A percentile compares a stretch with the other conserved stretches of the same genome.
These are phyloP conservation scores for Trichosporon faecale DNA, from an alignment of 1,284 basidiomycete species.

Conservation along the genomic window DNA sequence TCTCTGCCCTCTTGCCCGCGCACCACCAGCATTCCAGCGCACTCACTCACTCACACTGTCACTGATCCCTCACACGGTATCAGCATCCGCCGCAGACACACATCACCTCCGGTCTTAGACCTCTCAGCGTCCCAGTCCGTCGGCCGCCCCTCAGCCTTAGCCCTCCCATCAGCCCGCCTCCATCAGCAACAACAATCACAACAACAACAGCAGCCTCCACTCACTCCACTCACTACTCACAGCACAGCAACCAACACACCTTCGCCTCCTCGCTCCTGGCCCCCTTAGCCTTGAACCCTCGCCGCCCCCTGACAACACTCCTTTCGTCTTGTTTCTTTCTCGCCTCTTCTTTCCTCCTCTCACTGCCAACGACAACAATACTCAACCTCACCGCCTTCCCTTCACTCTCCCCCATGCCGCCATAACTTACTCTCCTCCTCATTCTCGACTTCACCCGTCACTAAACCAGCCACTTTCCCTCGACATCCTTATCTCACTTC, in stretches of 20 bases:
- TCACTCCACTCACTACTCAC: background rate
- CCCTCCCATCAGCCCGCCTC: background rate
- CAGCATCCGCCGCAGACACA: background rate
- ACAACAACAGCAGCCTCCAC: background rate
- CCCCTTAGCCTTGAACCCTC: background rate
- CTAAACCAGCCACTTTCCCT: background rate
- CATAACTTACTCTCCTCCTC: background rate
- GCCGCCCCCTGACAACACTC: background rate
- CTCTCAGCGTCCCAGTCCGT: background rate
- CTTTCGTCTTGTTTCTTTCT: background rate
- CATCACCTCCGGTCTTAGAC: background rate
- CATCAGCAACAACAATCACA: background rate
- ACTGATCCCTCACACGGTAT: no score
- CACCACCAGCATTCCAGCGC: no score
- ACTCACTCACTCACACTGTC: no score
- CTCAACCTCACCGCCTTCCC: background rate
- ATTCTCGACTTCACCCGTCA: background rate
- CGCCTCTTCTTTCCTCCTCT: background rate
- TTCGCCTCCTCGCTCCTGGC: background rate
- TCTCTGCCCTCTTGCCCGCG: no score
- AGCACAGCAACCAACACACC: background rate
- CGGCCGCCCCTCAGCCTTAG: background rate
- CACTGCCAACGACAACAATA: background rate
- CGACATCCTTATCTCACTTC: background rate
- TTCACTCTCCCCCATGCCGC: background rate